Percentiles rank a stretch among this genome's conserved stretches.
phyloP scores from a whole-genome alignment of 176 grass and related monocot species.

The Musa itinerans region DNA sequence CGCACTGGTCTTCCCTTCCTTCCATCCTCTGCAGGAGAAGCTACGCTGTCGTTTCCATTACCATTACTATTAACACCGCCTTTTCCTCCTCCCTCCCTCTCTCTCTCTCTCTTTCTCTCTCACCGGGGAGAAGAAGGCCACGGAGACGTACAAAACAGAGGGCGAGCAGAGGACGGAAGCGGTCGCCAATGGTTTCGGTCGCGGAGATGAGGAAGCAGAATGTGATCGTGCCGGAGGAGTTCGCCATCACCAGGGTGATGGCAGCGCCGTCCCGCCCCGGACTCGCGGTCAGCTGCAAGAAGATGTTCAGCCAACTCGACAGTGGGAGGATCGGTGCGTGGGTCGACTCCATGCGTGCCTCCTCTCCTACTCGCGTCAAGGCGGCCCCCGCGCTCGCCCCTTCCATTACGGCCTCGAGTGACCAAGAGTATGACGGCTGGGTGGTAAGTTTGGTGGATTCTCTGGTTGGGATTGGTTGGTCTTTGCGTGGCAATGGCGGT shows the following conservation, averaged over 20 bases:
- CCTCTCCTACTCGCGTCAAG: slow-evolving; percentile 47
- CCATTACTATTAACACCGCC: background rate
- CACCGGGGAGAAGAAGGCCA: background rate
- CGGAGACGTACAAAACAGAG: too few species aligned
- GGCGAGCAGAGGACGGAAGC: too few species aligned
- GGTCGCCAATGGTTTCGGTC: background rate
- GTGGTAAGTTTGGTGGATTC: slow-evolving; percentile 22
- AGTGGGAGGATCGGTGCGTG: slow-evolving; percentile 9
- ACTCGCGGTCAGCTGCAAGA: slow-evolving; percentile 18
- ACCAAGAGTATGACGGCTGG: slow-evolving; percentile 35
- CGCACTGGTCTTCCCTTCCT: background rate
- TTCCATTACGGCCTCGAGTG: slow-evolving; percentile 4
- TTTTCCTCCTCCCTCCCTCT: background rate
- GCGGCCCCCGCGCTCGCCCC: background rate
- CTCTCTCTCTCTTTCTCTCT: background rate
- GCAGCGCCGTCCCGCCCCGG: background rate
- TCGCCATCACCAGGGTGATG: slow-evolving; percentile 15
- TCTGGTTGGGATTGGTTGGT: background rate
- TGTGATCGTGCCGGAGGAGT: slow-evolving; percentile 33
- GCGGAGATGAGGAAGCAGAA: slow-evolving; percentile 46
- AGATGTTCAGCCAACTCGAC: slow-evolving; percentile 36
- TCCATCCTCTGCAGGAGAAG: background rate
- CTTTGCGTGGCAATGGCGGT: background rate
- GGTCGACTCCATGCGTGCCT: slow-evolving; percentile 53
- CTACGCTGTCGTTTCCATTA: background rate